These are phyloP conservation scores for Mycena maculata DNA, from an alignment of 768 basidiomycete genomes.

Conservation along the genomic window DNA sequence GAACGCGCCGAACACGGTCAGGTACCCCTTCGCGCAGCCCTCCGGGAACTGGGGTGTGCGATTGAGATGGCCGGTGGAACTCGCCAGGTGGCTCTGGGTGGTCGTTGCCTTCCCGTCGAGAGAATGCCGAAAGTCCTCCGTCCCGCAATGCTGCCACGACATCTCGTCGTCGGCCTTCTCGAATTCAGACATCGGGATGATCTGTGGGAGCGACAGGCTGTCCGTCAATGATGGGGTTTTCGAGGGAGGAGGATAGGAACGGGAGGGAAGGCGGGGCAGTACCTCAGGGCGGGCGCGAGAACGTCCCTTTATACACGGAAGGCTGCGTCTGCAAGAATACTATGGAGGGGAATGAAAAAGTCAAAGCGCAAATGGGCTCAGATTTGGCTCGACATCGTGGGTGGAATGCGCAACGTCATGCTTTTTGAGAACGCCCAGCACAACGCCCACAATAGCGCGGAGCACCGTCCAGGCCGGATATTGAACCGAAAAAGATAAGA, in stretches of 20 bases:
- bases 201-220: slow-evolving; percentile 35
- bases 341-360: slow-evolving; percentile 27
- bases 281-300: neutral
- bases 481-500: slow-evolving; percentile 16
- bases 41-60: slow-evolving; percentile 38
- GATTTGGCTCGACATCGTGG: slow-evolving; percentile 32
- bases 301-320: slow-evolving; percentile 23
- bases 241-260: slow-evolving; percentile 3
- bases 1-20: slow-evolving; percentile 74
- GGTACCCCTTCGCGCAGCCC: slow-evolving; percentile 49
- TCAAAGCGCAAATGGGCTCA: slow-evolving; percentile 30
- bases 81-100: slow-evolving; percentile 30
- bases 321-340: neutral
- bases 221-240: slow-evolving; percentile 12
- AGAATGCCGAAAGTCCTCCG: slow-evolving; percentile 33
- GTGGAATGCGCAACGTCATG: slow-evolving; percentile 27
- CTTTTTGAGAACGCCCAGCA: slow-evolving; percentile 29
- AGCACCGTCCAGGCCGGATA: slow-evolving; percentile 26
- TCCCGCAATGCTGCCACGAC: slow-evolving; percentile 36
- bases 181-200: slow-evolving; percentile 23
- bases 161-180: slow-evolving; percentile 31
- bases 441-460: slow-evolving; percentile 26
- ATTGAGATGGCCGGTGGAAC: slow-evolving; percentile 27
- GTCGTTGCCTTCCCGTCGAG: slow-evolving; percentile 33
- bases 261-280: neutral